Evolutionary conservation across 2,329 filamentous ascomycete genomes (phyloP).

Genomic region (Aspergillus brunneoviolaceus): DNA sequence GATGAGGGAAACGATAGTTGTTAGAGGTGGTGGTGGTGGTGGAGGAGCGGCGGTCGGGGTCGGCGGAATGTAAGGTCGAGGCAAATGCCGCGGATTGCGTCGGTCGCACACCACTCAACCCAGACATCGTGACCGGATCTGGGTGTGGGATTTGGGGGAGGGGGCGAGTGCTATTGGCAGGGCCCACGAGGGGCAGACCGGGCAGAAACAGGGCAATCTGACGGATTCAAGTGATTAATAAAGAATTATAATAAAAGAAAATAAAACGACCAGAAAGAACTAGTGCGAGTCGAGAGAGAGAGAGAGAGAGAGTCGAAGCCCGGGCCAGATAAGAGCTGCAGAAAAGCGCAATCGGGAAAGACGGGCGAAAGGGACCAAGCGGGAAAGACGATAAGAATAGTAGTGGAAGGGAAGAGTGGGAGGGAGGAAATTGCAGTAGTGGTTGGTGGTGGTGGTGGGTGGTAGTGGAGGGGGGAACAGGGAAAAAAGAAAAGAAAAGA

Average conservation of each 20-base stretch:
- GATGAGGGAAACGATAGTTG: slow-evolving; percentile 2
- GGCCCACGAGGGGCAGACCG: slow-evolving; percentile 12
- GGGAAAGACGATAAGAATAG: slow-evolving; percentile 10
- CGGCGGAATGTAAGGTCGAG: slow-evolving; percentile 29
- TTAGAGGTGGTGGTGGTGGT: slow-evolving; percentile 9
- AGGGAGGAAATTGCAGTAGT: background rate
- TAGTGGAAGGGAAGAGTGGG: background rate
- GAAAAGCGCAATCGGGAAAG: background rate
- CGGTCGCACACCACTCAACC: slow-evolving; percentile 35
- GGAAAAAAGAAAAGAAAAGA: background rate
- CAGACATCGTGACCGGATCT: slow-evolving; percentile 29
- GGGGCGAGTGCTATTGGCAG: slow-evolving; percentile 10
- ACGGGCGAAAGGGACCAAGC: background rate
- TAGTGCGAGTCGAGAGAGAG: background rate
- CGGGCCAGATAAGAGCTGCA: slow-evolving; percentile 2
- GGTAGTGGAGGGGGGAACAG: slow-evolving; percentile 4
- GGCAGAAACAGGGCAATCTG: background rate
- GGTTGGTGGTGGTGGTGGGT: too few relatives aligned
- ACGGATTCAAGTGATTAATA: background rate
- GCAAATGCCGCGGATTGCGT: slow-evolving; percentile 29
- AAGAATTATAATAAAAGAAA: slow-evolving; percentile 4
- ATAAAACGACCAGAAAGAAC: slow-evolving; percentile 6
- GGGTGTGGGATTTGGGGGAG: background rate
- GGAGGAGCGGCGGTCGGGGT: slow-evolving; percentile 23
- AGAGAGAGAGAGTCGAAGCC: background rate